Evolutionary conservation across 2,329 filamentous ascomycete species (phyloP).

Genomic region (Macrophomina phaseolina): DNA sequence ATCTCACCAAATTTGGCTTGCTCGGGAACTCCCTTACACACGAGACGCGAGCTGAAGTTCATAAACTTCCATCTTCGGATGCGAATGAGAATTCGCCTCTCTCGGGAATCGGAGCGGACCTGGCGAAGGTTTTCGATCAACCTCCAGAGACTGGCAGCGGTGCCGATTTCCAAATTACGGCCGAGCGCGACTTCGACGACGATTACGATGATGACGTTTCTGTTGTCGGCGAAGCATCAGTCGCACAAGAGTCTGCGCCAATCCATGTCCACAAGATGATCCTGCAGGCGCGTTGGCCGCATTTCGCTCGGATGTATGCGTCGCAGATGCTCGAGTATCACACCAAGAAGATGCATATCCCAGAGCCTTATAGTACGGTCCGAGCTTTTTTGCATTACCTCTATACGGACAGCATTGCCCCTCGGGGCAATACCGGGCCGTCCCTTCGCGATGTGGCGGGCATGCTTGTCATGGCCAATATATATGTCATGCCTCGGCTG

Average conservation of each 20-base stretch:
- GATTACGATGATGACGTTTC: slow-evolving; percentile 69
- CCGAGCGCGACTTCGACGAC: slow-evolving; percentile 75
- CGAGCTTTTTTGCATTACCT: slow-evolving; percentile 95
- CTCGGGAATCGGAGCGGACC: slow-evolving; percentile 78
- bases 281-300: slow-evolving; percentile 92
- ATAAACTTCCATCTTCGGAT: slow-evolving; percentile 52
- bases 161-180: slow-evolving; percentile 90
- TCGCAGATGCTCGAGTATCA: slow-evolving; percentile 98
- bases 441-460: slow-evolving; percentile 85
- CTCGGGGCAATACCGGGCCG: slow-evolving; percentile 53
- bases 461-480: slow-evolving; percentile 94
- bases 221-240: slow-evolving; percentile 41
- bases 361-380: slow-evolving; percentile 92
- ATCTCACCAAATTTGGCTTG: slow-evolving; percentile 88
- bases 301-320: slow-evolving; percentile 89
- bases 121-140: slow-evolving; percentile 86
- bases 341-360: slow-evolving; percentile 96
- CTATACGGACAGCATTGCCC: slow-evolving; percentile 87
- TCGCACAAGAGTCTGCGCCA: slow-evolving; percentile 55
- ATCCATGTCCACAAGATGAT: slow-evolving; percentile 97
- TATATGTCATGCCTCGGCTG: slow-evolving; percentile 95
- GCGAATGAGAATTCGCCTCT: slow-evolving; percentile 58
- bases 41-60: slow-evolving; percentile 49
- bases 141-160: slow-evolving; percentile 83
- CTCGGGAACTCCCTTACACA: slow-evolving; percentile 74